Percentiles rank a stretch among this genome's conserved stretches.
phyloP scores from a whole-genome alignment of 1,284 basidiomycete genomes.

The Apiotrichum domesticum region DNA sequence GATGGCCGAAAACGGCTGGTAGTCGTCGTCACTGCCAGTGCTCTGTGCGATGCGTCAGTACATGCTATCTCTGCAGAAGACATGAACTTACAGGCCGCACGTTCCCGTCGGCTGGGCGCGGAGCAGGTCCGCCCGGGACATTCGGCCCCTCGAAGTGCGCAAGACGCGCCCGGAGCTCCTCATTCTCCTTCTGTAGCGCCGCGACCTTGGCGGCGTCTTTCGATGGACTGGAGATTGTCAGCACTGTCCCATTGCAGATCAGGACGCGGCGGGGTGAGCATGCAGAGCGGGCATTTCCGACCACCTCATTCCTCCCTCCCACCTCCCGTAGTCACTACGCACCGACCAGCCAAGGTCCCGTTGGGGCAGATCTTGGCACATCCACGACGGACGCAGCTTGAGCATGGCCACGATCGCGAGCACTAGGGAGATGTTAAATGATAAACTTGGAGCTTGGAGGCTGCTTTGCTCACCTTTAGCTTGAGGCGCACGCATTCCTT shows the following conservation, averaged over 20 bases:
- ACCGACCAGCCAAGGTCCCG: conserved; percentile 17
- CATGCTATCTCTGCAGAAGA: too few relatives aligned
- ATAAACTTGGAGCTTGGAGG: not conserved
- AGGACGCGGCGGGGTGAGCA: too few relatives aligned
- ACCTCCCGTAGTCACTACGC: not conserved
- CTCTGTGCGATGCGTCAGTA: too few relatives aligned
- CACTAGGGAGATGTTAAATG: conserved; percentile 8
- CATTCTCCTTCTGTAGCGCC: conserved; percentile 15
- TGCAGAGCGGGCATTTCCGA: too few relatives aligned
- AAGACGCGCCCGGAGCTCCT: conserved; percentile 8
- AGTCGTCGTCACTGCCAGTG: conserved; percentile 3
- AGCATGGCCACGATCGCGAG: conserved; percentile 22
- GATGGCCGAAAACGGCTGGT: conserved; percentile 14
- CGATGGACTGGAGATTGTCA: conserved; percentile 4
- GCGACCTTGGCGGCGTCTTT: conserved; percentile 16
- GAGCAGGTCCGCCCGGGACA: too few relatives aligned
- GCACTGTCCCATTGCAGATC: too few relatives aligned
- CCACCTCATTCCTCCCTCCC: too few relatives aligned
- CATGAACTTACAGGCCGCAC: too few relatives aligned
- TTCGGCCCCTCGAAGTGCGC: not conserved
- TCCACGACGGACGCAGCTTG: conserved; percentile 19
- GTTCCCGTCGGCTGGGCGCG: too few relatives aligned
- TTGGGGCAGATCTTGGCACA: conserved; percentile 21
- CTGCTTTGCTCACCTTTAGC: conserved; percentile 14
- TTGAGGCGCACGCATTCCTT: conserved; percentile 23